phyloP scores from a whole-genome alignment of 1,284 basidiomycete genomes.

The Coriolopsis trogii region DNA sequence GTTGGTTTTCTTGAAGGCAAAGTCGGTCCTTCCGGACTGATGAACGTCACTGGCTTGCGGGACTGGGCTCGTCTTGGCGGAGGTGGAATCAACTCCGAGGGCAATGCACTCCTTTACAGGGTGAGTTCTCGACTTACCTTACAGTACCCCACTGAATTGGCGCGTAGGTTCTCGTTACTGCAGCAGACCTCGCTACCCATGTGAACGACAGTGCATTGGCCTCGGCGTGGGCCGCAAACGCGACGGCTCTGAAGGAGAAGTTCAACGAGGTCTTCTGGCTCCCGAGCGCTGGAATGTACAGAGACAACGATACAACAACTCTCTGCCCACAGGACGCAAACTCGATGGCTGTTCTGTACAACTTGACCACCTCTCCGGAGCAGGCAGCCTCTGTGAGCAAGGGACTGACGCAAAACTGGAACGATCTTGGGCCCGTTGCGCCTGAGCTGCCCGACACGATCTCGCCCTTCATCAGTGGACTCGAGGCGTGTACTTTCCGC shows the following conservation, averaged over 20 bases:
- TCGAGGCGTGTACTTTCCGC: conserved; percentile 40
- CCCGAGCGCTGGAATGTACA: conserved; percentile 44
- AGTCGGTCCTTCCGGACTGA: conserved; percentile 47
- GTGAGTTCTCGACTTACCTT: conserved; percentile 25
- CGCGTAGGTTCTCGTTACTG: conserved; percentile 46
- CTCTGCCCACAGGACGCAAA: conserved; percentile 56
- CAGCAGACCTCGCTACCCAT: conserved; percentile 47
- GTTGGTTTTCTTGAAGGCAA: conserved; percentile 47
- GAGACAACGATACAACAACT: conserved; percentile 46
- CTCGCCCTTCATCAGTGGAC: conserved; percentile 52
- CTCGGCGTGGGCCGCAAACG: conserved; percentile 41
- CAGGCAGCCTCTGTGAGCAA: conserved; percentile 46
- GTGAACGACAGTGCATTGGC: conserved; percentile 41
- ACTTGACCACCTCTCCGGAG: conserved; percentile 43
- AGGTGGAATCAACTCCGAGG: conserved; percentile 50
- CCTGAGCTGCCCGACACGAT: conserved; percentile 57
- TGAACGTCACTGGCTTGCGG: conserved; percentile 49
- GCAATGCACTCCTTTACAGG: conserved; percentile 50
- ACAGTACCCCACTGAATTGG: neutral
- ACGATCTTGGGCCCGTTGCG: conserved; percentile 47
- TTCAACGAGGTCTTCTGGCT: conserved; percentile 52
- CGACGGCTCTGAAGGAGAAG: conserved; percentile 43
- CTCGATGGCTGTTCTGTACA: conserved; percentile 52
- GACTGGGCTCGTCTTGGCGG: conserved; percentile 55
- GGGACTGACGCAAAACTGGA: conserved; percentile 51